These are phyloP conservation scores for Spathaspora girioi DNA, from an alignment of 805 yeast genomes.

Conservation along the genomic window DNA sequence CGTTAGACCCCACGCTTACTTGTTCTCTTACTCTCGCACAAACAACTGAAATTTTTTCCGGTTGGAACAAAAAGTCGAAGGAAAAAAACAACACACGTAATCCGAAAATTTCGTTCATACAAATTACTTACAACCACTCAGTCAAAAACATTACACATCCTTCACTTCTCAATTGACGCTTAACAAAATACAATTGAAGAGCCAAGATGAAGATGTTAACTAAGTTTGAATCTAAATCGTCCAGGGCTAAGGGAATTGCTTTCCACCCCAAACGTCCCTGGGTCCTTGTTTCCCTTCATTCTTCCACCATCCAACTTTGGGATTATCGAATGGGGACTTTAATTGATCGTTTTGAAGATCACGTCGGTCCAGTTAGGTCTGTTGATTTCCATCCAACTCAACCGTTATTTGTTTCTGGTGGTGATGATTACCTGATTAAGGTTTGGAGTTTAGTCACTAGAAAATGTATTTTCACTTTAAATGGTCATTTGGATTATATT, in stretches of 20 bases:
- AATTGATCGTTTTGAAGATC: slow-evolving; percentile 95
- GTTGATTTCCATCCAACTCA: slow-evolving; percentile 97
- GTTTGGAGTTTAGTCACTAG: slow-evolving; percentile 95
- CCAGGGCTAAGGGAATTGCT: slow-evolving; percentile 96
- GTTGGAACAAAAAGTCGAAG: neutral
- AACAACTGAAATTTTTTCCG: neutral
- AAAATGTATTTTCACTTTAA: slow-evolving; percentile 85
- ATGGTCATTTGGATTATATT: slow-evolving; percentile 93
- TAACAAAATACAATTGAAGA: neutral
- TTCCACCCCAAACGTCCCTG: slow-evolving; percentile 96
- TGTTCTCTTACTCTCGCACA: too few species aligned
- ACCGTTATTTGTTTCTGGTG: slow-evolving; percentile 94
- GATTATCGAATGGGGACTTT: slow-evolving; percentile 99
- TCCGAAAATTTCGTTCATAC: neutral
- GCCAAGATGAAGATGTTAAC: slow-evolving; percentile 71
- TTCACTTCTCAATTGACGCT: neutral
- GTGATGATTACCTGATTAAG: slow-evolving; percentile 92
- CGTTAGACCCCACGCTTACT: too few species aligned
- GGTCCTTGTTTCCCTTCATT: slow-evolving; percentile 91
- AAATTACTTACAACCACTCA: neutral
- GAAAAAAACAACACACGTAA: neutral
- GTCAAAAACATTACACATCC: neutral
- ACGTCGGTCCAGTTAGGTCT: slow-evolving; percentile 96
- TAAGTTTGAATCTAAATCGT: slow-evolving; percentile 93
- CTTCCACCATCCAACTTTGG: slow-evolving; percentile 99